These are phyloP conservation scores for Ogataea parapolymorpha DNA, from an alignment of 805 yeast genomes.

Conservation along the genomic window DNA sequence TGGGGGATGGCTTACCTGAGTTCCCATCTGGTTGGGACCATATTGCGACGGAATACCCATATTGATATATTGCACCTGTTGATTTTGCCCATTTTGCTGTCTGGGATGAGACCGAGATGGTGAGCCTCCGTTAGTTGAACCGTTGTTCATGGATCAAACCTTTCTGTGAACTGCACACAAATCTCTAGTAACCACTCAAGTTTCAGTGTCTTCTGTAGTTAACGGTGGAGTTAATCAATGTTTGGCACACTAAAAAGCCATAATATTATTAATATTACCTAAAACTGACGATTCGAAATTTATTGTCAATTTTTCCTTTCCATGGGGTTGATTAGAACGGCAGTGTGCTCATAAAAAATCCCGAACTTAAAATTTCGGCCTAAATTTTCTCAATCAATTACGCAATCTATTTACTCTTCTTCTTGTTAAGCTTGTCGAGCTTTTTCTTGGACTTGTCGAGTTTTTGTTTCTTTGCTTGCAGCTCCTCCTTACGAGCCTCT, in stretches of 20 bases:
- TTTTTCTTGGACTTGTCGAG: slow-evolving; percentile 56
- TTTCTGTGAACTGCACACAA: background rate
- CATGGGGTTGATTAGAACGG: background rate
- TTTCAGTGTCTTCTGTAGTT: background rate
- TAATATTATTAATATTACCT: background rate
- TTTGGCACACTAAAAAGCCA: background rate
- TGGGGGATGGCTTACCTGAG: slow-evolving; percentile 12
- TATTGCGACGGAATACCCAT: slow-evolving; percentile 10
- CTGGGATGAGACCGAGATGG: slow-evolving; percentile 2
- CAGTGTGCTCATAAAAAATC: background rate
- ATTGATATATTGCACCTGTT: slow-evolving; percentile 14
- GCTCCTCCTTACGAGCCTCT: slow-evolving; percentile 66
- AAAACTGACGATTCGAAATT: background rate
- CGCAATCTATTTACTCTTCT: slow-evolving; percentile 1
- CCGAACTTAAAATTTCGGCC: background rate
- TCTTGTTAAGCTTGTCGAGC: slow-evolving; percentile 7
- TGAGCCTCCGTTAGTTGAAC: slow-evolving; percentile 7
- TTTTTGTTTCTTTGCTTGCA: slow-evolving; percentile 66
- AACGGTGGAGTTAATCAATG: background rate
- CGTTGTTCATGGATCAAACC: slow-evolving; percentile 4
- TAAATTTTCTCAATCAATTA: background rate
- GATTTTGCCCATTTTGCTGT: slow-evolving; percentile 7
- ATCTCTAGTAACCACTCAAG: background rate
- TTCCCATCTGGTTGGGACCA: slow-evolving; percentile 8
- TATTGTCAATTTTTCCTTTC: background rate